A percentile compares a stretch with the other conserved stretches of the same genome.
Evolutionary conservation across 768 basidiomycete genomes (phyloP).

Genomic region (Hypholoma sublateritium): DNA sequence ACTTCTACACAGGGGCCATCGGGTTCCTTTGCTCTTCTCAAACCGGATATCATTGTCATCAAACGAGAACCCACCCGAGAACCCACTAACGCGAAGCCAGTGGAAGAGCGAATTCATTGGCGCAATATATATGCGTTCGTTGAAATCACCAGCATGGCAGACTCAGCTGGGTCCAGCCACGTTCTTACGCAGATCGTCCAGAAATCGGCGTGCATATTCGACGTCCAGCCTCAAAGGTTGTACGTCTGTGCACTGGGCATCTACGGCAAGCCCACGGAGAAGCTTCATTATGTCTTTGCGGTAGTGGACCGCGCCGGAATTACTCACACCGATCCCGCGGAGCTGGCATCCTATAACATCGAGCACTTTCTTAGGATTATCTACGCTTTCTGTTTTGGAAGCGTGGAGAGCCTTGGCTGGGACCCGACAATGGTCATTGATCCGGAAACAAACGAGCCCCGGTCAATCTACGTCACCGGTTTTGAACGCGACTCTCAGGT

Average conservation of each 20-base stretch:
- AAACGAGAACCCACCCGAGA: too few relatives aligned
- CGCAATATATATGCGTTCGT: constrained; percentile 1
- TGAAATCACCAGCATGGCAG: background rate
- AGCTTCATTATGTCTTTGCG: background rate
- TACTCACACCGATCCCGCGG: too few relatives aligned
- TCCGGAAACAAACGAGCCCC: background rate
- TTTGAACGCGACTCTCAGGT: background rate
- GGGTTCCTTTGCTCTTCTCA: too few relatives aligned
- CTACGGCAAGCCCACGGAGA: background rate
- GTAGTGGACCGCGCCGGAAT: constrained; percentile 4
- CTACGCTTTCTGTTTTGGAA: constrained; percentile 1
- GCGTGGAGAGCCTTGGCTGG: background rate
- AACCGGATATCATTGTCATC: too few relatives aligned
- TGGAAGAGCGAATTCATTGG: background rate
- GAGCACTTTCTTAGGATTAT: background rate
- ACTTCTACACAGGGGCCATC: too few relatives aligned
- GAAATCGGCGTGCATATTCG: constrained; percentile 3
- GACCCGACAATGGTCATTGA: constrained; percentile 3
- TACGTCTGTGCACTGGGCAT: constrained; percentile 1
- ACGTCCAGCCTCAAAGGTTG: constrained; percentile 1
- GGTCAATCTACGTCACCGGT: background rate
- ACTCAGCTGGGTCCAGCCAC: background rate
- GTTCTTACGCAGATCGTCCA: background rate
- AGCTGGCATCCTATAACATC: too few relatives aligned
- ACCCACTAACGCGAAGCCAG: too few relatives aligned